Percentiles rank a stretch among this genome's conserved stretches.
These are phyloP conservation scores for Cercophora sp. DNA, from an alignment of 495 filamentous ascomycete genomes.

Conservation along the genomic window DNA sequence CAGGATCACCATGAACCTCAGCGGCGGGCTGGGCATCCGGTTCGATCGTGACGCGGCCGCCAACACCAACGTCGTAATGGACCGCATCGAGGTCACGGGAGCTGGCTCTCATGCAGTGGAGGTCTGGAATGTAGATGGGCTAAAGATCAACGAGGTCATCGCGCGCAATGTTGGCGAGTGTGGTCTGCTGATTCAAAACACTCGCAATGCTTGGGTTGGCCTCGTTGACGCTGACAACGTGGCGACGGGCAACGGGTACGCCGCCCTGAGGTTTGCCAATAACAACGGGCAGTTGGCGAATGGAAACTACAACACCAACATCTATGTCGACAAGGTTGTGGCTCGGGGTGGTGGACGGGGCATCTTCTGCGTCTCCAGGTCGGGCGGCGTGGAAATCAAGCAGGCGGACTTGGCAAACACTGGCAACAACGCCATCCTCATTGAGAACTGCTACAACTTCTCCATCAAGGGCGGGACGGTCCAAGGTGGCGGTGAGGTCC, in stretches of 20 bases:
- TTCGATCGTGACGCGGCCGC: conserved; percentile 42
- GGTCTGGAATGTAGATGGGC: conserved; percentile 45
- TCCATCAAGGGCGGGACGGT: conserved; percentile 40
- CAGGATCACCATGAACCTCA: conserved; percentile 42
- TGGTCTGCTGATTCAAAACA: conserved; percentile 41
- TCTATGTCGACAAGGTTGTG: conserved; percentile 40
- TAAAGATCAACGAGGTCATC: conserved; percentile 38
- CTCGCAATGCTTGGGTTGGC: conserved; percentile 37
- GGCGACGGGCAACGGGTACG: conserved; percentile 39
- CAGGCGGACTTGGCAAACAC: conserved; percentile 38
- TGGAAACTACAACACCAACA: conserved; percentile 39
- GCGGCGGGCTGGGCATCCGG: conserved; percentile 43
- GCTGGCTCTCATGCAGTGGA: conserved; percentile 44
- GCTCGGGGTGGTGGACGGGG: conserved; percentile 45
- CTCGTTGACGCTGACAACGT: conserved; percentile 47
- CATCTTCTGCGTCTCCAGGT: conserved; percentile 46
- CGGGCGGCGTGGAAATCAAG: conserved; percentile 36
- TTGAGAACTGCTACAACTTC: conserved; percentile 48
- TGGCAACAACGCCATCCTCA: conserved; percentile 45
- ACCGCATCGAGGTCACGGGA: conserved; percentile 37
- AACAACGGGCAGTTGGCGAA: conserved; percentile 40
- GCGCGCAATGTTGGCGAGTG: conserved; percentile 43
- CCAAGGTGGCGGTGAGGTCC: conserved; percentile 43
- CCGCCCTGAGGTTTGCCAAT: conserved; percentile 45
- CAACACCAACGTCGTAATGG: conserved; percentile 43